Conservation (phyloP, 2,329 filamentous ascomycete genomes). For the Dactylellina haptotyla region DNA sequence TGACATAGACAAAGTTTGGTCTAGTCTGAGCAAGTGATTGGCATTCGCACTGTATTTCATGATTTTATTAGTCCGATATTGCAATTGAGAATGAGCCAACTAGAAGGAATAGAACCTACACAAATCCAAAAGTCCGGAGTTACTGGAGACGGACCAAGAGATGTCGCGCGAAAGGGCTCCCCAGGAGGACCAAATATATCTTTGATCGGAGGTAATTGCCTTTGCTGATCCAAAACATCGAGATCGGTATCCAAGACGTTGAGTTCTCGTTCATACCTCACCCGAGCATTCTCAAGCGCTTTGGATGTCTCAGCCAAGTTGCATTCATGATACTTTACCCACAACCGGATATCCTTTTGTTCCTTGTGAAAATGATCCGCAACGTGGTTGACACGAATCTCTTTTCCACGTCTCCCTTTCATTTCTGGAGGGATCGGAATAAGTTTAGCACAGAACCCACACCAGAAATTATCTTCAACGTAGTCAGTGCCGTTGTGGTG, state of each 20-base stretch:
- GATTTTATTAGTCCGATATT: neutral
- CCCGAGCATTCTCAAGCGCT: slow-evolving; percentile 19
- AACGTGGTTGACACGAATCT: slow-evolving; percentile 76
- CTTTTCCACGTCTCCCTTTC: slow-evolving; percentile 67
- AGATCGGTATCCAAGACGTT: slow-evolving; percentile 28
- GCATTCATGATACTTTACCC: slow-evolving; percentile 44
- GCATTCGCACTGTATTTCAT: slow-evolving; percentile 41
- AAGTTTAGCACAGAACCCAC: slow-evolving; percentile 77
- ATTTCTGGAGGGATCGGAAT: slow-evolving; percentile 67
- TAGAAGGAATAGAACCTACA: slow-evolving; percentile 16
- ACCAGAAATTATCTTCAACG: slow-evolving; percentile 78
- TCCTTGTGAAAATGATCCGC: slow-evolving; percentile 70
- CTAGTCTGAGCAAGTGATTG: slow-evolving; percentile 34
- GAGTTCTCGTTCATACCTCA: slow-evolving; percentile 19
- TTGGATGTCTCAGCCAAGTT: slow-evolving; percentile 21
- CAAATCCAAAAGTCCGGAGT: slow-evolving; percentile 47
- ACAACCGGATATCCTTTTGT: slow-evolving; percentile 45
- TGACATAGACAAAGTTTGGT: slow-evolving; percentile 42
- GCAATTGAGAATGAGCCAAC: neutral
- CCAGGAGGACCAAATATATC: slow-evolving; percentile 40
- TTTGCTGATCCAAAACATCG: slow-evolving; percentile 23
- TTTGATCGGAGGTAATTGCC: slow-evolving; percentile 36
- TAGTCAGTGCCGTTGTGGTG: slow-evolving; percentile 73
- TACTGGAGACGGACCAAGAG: slow-evolving; percentile 16
- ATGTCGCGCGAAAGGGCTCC: slow-evolving; percentile 27